Base-by-base conservation (phyloP, 2,329 filamentous ascomycete genomes). In the Pezizomycotina sp. region DNA sequence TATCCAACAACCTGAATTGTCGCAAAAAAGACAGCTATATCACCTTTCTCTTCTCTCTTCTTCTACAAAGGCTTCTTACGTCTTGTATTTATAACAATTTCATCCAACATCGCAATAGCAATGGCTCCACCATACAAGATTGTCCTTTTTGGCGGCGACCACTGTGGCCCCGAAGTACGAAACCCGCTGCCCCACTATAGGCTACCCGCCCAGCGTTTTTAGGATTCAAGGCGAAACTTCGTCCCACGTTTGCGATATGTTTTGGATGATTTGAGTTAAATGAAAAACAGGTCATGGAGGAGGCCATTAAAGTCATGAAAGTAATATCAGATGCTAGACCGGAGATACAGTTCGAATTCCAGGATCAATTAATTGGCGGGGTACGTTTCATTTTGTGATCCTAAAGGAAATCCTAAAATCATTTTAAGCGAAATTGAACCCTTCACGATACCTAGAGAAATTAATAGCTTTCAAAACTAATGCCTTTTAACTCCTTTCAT, bases 321-420 rank as follows among this genome's bases (percentile, higher is more conserved):
- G 67, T 77, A 4, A 64, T 95, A 41, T 78, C 92, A 62, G 68
- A 74, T 51, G 62, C 65, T 50, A 74, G 71, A 55, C 68, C 74
- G 38, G 69, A 74, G 48, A 67, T 77, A 56, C 76, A 76, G 53
- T 92, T 95, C 64, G 82, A 89, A 57, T 77, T 93, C 52, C 71
- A 92, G 56, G 73, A 92, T 38, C 82, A 93, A 56, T 67, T 91
- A 38, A 70, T 98, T 40, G 84, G 89, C 53, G 86, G 89, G 53
- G 86, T 92, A 71, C 64, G 80, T 70, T 44, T 46, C 20, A 15
- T 25, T 16, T 31, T 10, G 20, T 15, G n/a, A n/a, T n/a, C n/a
- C 14, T 28, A 22, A 34, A 31, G 19, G 8, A 13, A 13, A 3
- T 25, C 27, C 18, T 34, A 24, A 16, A 21, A 29, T 40, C 20